A percentile compares a stretch with the other conserved stretches of the same genome.
Evolutionary conservation across 306 rosid species (phyloP).

Genomic region (Sindora glabra): DNA sequence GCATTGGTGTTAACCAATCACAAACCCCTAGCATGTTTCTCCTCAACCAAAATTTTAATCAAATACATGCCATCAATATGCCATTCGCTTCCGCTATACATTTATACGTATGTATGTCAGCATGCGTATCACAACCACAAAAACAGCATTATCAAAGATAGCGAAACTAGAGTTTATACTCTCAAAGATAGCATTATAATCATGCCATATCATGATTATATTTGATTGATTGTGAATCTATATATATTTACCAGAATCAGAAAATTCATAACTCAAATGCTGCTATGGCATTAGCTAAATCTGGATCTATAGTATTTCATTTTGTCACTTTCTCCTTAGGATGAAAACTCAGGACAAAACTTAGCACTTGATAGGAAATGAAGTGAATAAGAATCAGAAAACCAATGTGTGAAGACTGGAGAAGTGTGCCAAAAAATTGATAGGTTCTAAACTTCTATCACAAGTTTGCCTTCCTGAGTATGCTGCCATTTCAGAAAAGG

Average conservation of each 20-base stretch:
- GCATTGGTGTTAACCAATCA: too few relatives aligned
- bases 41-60: neutral
- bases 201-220: too few relatives aligned
- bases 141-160: neutral
- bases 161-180: neutral
- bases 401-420: too few relatives aligned
- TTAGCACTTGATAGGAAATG: neutral
- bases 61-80: neutral
- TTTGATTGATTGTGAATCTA: neutral
- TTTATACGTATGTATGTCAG: neutral
- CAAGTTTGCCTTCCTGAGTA: neutral
- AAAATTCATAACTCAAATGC: too few relatives aligned
- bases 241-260: neutral
- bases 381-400: neutral
- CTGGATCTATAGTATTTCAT: neutral
- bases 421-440: constrained; percentile 3
- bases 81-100: neutral
- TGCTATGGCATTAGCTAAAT: neutral
- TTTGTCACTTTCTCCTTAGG: neutral
- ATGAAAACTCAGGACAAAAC: neutral
- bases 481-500: neutral
- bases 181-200: neutral
- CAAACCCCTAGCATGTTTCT: neutral
- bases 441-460: neutral
- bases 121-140: neutral